Evolutionary conservation across 441 rosid genomes (phyloP), one percentile per base, ranked within the genome.

Genomic region (Eutrema salsugineum): DNA sequence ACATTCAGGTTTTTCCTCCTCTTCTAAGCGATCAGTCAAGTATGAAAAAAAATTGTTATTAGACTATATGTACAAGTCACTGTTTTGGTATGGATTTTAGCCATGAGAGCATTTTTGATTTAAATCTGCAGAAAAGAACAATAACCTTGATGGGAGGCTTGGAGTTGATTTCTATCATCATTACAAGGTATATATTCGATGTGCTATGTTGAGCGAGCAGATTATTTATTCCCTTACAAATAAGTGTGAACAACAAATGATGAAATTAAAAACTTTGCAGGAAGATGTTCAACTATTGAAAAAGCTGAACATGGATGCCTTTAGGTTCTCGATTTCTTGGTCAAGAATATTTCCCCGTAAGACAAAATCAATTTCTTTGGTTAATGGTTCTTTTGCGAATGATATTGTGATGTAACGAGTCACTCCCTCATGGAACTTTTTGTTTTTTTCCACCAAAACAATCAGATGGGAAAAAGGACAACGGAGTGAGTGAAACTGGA

Each of bases 401-500:
- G 30, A 40, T 53, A 40, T n/a, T 55, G 71, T 46, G 20, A 22
- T 40, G 42, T 66, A 8, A 11, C 4, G 17, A 22, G 8, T 51
- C 55, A 67, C 12, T 59, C 33, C 44, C 59, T 61, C 16, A 53
- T 44, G 14, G 5, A 10, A 11, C 9, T 30, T 30, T 38, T 32
- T 46, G 5, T 33, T 33, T 10, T 50, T 11, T 57, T 6, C 48
- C 3, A 1, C 6, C 49, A 5, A 14, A 55, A 57, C 60, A 15
- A 62, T 67, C 77, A 85, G 88, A 77, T 70, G 88, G 88, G 64
- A 81, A 53, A 20, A 69, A 76, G 27, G 70, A 76, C 33, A 73
- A 79, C 51, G 88, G 84, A 71, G 76, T 81, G 27, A 85, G 77
- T 48, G 77, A 73, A 55, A 46, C 69, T 0, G 86, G 84, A 43